Base-by-base conservation (phyloP, 2,329 filamentous ascomycete species). In the Colletotrichum spaethianum region DNA sequence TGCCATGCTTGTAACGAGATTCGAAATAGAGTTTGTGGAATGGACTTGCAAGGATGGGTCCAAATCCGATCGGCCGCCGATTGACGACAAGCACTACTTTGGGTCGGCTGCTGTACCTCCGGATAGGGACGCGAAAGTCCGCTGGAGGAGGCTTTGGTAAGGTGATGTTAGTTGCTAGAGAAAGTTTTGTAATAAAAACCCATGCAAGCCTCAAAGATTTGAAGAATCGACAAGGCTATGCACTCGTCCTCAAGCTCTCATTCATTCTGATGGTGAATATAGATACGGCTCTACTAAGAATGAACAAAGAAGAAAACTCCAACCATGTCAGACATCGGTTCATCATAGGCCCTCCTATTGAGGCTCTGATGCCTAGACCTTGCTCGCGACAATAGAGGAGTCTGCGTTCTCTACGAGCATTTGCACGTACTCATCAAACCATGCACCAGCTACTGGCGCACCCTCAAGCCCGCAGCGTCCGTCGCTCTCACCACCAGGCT, bases 401-500 rank as follows among this genome's bases (percentile, higher is more conserved):
- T 84, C 74, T 0, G 83, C 83, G 57, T 84, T 83, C 78, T 80
- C 76, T 3, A 84, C 80, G 50, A 85, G 75, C 77, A 80, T 79
- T 79, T 83, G 77, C 5, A 78, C 80, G 73, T 84, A 85, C 72
- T 81, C 81, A 20, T 83, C 78, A 70, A 84, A 85, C 84, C 84
- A 86, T 4, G 70, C 70, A 2, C 84, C 84, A 0, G 84, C 83
- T 23, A 63, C 73, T 1, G 84, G 81, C 1, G 84, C 83, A 2
- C 79, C 79, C 36, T 76, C 75, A 42, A 80, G 73, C 0, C 83
- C 83, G 72, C 83, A 85, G 63, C 79, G 64, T 5, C 84, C 84
- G 66, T 86, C 83, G 57, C 79, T 82, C 78, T 86, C 84, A 14
- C 84, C 84, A 14, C 82, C 83, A 0, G 83, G 83, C 79, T 86